phyloP scores from a whole-genome alignment of 2,329 filamentous ascomycete genomes.

The Venturiaceae sp. region DNA sequence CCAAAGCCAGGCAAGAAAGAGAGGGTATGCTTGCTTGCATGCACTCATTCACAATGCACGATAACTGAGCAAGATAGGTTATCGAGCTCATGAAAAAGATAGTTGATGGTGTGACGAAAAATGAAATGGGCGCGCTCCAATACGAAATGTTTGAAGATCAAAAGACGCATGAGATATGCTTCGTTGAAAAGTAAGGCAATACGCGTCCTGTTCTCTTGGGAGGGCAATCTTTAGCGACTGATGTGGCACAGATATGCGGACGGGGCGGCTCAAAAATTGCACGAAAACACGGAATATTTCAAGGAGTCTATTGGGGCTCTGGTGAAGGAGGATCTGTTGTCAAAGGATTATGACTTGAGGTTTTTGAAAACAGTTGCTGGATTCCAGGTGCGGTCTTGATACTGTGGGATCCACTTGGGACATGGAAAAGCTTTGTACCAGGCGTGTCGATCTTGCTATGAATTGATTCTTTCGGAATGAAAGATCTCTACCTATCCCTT shows the following conservation, averaged over 20 bases:
- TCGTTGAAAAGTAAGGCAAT: constrained; percentile 1
- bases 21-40: background rate
- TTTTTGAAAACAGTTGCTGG: background rate
- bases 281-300: background rate
- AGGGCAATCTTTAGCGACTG: background rate
- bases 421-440: background rate
- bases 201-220: background rate
- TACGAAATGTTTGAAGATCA: constrained; percentile 1
- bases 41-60: background rate
- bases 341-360: background rate
- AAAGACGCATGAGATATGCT: background rate
- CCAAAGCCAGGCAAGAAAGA: constrained; percentile 1
- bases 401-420: background rate
- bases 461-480: background rate
- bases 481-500: background rate
- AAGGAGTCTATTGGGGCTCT: background rate
- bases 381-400: background rate
- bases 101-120: background rate
- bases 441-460: background rate
- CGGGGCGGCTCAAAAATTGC: background rate
- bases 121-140: background rate
- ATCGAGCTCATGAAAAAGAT: background rate
- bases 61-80: background rate
- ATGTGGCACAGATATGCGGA: constrained; percentile 1
- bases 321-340: background rate